A percentile compares a stretch with the other conserved stretches of the same genome.
These are phyloP conservation scores for Fusarium pilosicola DNA, from an alignment of 2,329 filamentous ascomycete species.

Conservation along the genomic window DNA sequence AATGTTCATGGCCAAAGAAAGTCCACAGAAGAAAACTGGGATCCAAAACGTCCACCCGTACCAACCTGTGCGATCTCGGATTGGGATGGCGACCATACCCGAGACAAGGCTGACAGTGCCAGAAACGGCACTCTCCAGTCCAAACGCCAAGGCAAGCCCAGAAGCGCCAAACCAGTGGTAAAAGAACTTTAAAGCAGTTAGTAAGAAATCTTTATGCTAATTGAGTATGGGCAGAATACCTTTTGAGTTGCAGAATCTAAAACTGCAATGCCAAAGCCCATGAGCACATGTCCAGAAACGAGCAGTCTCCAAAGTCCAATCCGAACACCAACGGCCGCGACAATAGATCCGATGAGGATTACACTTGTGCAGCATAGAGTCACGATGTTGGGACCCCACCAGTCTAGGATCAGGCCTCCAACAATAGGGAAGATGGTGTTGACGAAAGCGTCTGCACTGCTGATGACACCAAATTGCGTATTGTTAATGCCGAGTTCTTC, in stretches of 20 bases:
- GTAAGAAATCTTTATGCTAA: accelerated
- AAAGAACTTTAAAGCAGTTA: neutral
- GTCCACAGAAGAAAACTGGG: neutral
- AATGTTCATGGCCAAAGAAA: neutral
- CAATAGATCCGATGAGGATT: neutral
- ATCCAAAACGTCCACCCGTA: neutral
- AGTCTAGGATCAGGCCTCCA: neutral
- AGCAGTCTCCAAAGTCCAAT: neutral
- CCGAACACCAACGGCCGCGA: neutral
- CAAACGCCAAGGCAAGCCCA: neutral
- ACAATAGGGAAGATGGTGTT: neutral
- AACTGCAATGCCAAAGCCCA: neutral
- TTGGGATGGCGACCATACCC: neutral
- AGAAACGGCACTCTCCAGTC: neutral
- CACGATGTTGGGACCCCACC: neutral
- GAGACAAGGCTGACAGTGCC: neutral
- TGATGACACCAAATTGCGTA: neutral
- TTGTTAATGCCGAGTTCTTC: neutral
- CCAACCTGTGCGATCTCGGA: neutral
- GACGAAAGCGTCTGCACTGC: neutral
- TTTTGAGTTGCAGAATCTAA: neutral
- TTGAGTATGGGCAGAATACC: accelerated
- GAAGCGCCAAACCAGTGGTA: neutral
- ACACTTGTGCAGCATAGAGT: neutral
- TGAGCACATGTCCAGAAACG: neutral